These are phyloP conservation scores for Ettlia oleoabundans DNA, from an alignment of 139 green algal species.

Conservation along the genomic window DNA sequence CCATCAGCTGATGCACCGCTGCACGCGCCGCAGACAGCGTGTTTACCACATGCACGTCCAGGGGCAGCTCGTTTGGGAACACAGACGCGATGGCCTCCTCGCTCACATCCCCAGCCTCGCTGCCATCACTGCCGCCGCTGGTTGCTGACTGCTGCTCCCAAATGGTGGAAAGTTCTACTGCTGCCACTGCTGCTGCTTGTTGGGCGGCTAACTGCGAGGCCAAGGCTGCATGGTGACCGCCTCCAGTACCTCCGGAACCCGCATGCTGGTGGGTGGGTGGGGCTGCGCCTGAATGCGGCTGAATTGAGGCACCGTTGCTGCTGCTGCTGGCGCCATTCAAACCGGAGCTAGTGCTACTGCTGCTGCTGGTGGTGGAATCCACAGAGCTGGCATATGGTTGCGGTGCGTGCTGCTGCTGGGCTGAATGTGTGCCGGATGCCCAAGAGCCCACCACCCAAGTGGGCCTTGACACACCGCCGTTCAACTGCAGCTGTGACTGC, in stretches of 20 bases:
- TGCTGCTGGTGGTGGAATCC: conserved; percentile 30
- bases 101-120: neutral
- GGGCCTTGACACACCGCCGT: no score
- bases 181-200: neutral
- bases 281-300: neutral
- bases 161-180: no score
- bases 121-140: neutral
- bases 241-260: no score
- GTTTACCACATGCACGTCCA: conserved; percentile 53
- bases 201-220: neutral
- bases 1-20: conserved; percentile 27
- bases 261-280: neutral
- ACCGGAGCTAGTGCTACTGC: neutral
- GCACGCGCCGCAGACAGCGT: conserved; percentile 31
- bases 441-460: no score
- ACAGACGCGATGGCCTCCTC: conserved; percentile 18
- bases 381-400: no score
- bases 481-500: no score
- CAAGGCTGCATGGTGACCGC: no score
- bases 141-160: neutral
- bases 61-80: conserved; percentile 44
- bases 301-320: neutral
- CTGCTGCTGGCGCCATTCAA: no score
- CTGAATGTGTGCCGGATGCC: no score
- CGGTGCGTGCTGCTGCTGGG: neutral